Base-by-base conservation (phyloP, 495 filamentous ascomycete genomes). In the Monascus purpureus region DNA sequence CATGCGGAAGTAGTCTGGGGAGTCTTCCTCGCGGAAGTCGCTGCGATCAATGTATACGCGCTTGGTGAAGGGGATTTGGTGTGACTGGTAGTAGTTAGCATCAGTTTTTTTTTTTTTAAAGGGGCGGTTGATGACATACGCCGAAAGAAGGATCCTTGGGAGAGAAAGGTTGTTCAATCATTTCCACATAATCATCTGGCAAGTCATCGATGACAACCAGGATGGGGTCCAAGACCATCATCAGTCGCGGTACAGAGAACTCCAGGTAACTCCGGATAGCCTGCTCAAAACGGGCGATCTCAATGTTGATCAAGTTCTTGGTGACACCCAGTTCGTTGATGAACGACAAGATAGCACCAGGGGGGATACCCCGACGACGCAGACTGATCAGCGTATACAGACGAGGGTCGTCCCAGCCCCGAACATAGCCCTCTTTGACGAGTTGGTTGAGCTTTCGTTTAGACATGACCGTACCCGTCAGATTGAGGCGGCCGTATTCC, bases 301-400 rank as follows among this genome's bases (percentile, higher is more conserved):
- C 72, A 40, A 92, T 87, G 31, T 77, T 68, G 26, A 72, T 73
- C 31, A 72, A 67, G 28, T 73, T 59, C 29, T 80, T 86, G 2
- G 85, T 85, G 14, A 94, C 86, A 14, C 86, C 86, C 19, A 93
- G 75, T 35, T 90, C 83, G 43, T 82, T 82, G 39, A 93, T 75
- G 46, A 93, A 94, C 28, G 77, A 71, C 23, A 88, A 71, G 13
- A 94, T 82, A 2, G 86, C 87, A 6, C 80, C 80, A 0, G 86
- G 85, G 2, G 86, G 86, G 5, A 94, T 66, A 48, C 87, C 84
- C 23, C 85, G 71, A 13, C 86, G 73, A 13, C 78, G 73, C 14
- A 94, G 70, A 4, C 73, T 83, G 32, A 88, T 84, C n/a, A 93
- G 59, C 1, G 86, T 93, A 59, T 82, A 92, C 3, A 94, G 72